These are phyloP conservation scores for Coniella vitis DNA, from an alignment of 2,329 filamentous ascomycete species.

Conservation along the genomic window DNA sequence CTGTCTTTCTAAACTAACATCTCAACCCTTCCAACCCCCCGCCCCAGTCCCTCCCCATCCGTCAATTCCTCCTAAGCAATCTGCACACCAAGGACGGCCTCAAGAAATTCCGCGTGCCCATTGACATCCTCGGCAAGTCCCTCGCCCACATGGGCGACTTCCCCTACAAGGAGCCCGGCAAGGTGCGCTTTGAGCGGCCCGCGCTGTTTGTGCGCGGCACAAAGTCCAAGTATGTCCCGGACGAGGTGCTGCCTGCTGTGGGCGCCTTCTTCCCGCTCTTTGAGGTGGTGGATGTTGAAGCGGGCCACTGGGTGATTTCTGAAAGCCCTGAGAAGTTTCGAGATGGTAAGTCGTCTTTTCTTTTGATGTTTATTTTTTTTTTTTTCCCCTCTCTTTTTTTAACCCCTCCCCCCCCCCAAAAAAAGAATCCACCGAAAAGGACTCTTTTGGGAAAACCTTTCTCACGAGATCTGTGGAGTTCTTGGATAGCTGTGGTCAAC, in stretches of 20 bases:
- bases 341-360: constrained; percentile 46
- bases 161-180: constrained; percentile 69
- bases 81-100: constrained; percentile 50
- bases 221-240: constrained; percentile 69
- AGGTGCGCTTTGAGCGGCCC: constrained; percentile 64
- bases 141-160: constrained; percentile 81
- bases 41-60: constrained; percentile 60
- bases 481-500: no score
- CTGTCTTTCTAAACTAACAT: neutral
- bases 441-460: no score
- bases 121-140: constrained; percentile 60
- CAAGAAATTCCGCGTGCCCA: constrained; percentile 72
- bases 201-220: constrained; percentile 77
- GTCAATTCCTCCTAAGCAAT: constrained; percentile 90
- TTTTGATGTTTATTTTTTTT: neutral
- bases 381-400: neutral
- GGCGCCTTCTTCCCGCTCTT: constrained; percentile 79
- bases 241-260: constrained; percentile 72
- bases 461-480: no score
- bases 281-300: constrained; percentile 63
- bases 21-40: no score
- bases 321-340: constrained; percentile 77
- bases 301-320: constrained; percentile 85
- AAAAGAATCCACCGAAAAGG: no score
- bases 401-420: no score